Evolutionary conservation across 331 rosid species (phyloP).

Genomic region (Prunus yedoensis): DNA sequence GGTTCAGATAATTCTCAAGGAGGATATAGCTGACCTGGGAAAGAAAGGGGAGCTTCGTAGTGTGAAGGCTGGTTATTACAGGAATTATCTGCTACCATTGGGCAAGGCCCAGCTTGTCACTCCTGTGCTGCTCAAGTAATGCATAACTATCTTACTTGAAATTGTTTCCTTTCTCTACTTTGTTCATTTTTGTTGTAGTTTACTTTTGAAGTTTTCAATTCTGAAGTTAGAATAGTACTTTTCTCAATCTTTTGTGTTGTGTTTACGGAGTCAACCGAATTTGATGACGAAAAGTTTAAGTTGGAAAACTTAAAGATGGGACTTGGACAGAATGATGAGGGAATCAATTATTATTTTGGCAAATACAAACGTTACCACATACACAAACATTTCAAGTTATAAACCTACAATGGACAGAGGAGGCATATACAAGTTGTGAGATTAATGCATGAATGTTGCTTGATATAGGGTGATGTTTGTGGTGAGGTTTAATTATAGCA

Average conservation of each 20-base stretch:
- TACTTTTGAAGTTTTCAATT: not conserved
- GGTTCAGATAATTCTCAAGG: constrained; percentile 80
- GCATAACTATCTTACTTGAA: constrained; percentile 11
- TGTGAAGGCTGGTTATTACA: constrained; percentile 74
- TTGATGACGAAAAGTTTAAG: not conserved
- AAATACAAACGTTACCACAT: not conserved
- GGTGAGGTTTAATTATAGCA: not conserved
- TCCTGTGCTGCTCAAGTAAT: constrained; percentile 77
- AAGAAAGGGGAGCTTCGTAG: constrained; percentile 71
- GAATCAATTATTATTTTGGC: not conserved
- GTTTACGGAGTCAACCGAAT: not conserved
- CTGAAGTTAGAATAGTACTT: not conserved
- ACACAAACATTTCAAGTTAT: not conserved
- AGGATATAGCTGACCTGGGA: constrained; percentile 67
- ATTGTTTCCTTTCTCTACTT: not conserved
- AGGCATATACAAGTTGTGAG: not conserved
- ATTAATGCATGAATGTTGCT: not conserved
- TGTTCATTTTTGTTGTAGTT: not conserved
- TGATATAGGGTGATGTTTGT: not conserved
- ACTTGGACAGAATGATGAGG: not conserved
- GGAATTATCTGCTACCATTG: constrained; percentile 69
- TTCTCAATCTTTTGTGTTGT: not conserved
- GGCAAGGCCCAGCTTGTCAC: constrained; percentile 89
- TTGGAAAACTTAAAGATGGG: not conserved
- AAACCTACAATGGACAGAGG: not conserved